Evolutionary conservation across 2,329 filamentous ascomycete species (phyloP).

Genomic region (Setomelanomma holmii): DNA sequence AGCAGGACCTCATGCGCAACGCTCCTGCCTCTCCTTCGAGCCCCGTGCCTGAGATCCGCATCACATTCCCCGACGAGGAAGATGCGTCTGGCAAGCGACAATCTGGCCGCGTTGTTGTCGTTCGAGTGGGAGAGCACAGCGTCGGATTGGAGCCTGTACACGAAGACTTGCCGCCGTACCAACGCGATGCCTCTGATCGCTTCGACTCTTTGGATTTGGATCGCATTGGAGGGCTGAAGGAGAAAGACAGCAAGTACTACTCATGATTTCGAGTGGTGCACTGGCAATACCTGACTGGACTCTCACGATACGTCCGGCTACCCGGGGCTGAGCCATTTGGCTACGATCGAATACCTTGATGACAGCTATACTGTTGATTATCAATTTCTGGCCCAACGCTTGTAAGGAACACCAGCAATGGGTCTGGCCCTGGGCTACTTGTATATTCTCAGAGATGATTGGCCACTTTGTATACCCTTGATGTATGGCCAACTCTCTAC

Average conservation of each 20-base stretch:
- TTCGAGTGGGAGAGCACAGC: slow-evolving; percentile 86
- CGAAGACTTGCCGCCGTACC: slow-evolving; percentile 85
- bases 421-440: slow-evolving; percentile 32
- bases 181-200: slow-evolving; percentile 77
- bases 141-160: slow-evolving; percentile 86
- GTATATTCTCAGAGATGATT: slow-evolving; percentile 49
- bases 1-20: slow-evolving; percentile 78
- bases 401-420: slow-evolving; percentile 18
- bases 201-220: slow-evolving; percentile 97
- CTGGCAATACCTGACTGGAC: slow-evolving; percentile 23
- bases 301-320: slow-evolving; percentile 18
- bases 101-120: slow-evolving; percentile 88
- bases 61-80: slow-evolving; percentile 96
- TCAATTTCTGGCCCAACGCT: slow-evolving; percentile 25
- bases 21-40: slow-evolving; percentile 77
- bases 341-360: slow-evolving; percentile 47
- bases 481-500: slow-evolving; percentile 34
- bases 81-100: slow-evolving; percentile 80
- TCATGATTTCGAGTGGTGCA: slow-evolving; percentile 23
- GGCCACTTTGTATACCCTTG: slow-evolving; percentile 30
- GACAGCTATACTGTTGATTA: slow-evolving; percentile 42
- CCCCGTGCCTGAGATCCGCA: slow-evolving; percentile 92
- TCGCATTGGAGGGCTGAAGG: slow-evolving; percentile 90
- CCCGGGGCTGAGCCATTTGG: slow-evolving; percentile 41
- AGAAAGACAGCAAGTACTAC: slow-evolving; percentile 72